Base-by-base conservation (phyloP, 257 asterid species). In the Solanum chilense region DNA sequence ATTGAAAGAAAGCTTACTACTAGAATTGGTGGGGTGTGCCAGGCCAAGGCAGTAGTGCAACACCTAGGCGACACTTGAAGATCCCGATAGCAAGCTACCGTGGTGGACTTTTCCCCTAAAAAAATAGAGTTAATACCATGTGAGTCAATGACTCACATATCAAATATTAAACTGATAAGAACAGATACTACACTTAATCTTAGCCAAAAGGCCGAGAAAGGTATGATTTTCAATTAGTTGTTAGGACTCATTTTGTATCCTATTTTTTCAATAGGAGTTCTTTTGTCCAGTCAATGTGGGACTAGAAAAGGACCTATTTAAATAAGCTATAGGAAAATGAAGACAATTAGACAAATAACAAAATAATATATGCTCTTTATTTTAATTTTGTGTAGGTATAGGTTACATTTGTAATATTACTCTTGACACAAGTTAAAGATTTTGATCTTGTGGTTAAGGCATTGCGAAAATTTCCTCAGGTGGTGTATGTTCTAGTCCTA, bases 151-250 rank as follows among this genome's bases (percentile, higher is more conserved):
- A 37, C 49, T 3, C 18, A 74, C 52, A 21, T 74, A 74, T 74
- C 52, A 74, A 5, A 74, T 74, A 74, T 74, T 74, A 71, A 94
- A 93, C 94, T 92, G 94, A 94, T 93, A 93, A 93, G 95, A 94
- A 94, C 94, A 93, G 93, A 95, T 94, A 92, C 98, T 92, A 93
- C 94, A 93, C 92, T 92, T 90, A 94, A 94, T 91, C 93, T 92
- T 90, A 91, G 91, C 93, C 97, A 93, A 95, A 93, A 91, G 96
- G 95, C 97, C 93, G 95, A 92, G 93, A 92, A 92, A 93, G 95
- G 95, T 92, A 93, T 94, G 94, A 9, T 2, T 21, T 2, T 12
- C 3, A 0, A 62, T 2, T 1, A 10, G 31, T 52, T 16, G 23
- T 9, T 16, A 16, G 62, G 23, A 52, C 10, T 16, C 62, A 52